Evolutionary conservation across 2,329 filamentous ascomycete genomes (phyloP).

Genomic region (Fusarium papillatum): DNA sequence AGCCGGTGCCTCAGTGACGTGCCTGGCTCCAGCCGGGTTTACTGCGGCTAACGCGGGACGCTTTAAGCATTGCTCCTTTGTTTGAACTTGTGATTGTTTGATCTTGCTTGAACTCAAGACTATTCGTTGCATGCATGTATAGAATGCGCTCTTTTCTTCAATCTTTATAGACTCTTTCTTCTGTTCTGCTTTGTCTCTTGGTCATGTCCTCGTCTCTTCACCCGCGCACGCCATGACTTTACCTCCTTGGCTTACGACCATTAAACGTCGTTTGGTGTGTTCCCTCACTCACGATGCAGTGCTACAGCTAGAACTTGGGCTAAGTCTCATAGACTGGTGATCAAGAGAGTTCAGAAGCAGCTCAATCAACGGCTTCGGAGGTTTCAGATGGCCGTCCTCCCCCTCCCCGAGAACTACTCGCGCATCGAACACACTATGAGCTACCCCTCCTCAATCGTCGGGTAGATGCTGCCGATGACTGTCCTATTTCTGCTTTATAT

Average conservation of each 20-base stretch:
- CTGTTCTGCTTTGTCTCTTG: background rate
- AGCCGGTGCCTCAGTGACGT: conserved; percentile 42
- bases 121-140: background rate
- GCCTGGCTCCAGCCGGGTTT: conserved; percentile 32
- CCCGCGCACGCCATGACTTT: conserved; percentile 5
- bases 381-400: conserved; percentile 12
- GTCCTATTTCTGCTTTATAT: conserved; percentile 27
- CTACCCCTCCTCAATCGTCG: conserved; percentile 25
- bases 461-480: conserved; percentile 11
- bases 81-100: background rate
- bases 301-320: background rate
- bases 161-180: background rate
- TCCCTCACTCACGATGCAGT: background rate
- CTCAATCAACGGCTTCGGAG: background rate
- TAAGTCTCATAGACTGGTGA: conserved; percentile 12
- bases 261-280: conserved; percentile 11
- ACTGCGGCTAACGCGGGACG: conserved; percentile 38
- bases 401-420: conserved; percentile 16
- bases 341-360: background rate
- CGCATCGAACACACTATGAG: conserved; percentile 25
- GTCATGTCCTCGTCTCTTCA: background rate
- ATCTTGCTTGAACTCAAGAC: background rate
- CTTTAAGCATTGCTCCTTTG: background rate
- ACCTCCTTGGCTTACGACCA: conserved; percentile 11
- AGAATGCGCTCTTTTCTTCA: background rate